Conservation (phyloP, 1,284 basidiomycete species). For the Tilletia horrida region DNA sequence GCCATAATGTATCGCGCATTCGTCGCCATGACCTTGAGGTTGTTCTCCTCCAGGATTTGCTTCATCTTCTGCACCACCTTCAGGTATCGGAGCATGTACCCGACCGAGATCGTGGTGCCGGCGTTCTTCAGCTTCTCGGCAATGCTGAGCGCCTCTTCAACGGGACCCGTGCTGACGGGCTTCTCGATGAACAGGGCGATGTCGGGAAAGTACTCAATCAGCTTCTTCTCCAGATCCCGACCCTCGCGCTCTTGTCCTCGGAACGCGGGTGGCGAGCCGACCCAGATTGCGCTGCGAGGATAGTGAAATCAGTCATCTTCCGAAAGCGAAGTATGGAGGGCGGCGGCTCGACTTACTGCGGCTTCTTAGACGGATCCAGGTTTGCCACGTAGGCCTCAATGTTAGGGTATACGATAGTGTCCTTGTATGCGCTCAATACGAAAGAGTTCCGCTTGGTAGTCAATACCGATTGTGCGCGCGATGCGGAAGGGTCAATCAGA, state of each 20-base stretch:
- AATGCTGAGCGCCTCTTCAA: conserved; percentile 57
- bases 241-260: conserved; percentile 61
- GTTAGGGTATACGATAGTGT: conserved; percentile 81
- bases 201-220: conserved; percentile 74
- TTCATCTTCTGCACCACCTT: conserved; percentile 94
- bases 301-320: not conserved
- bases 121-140: conserved; percentile 45
- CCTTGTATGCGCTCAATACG: conserved; percentile 86
- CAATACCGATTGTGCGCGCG: conserved; percentile 76
- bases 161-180: conserved; percentile 80
- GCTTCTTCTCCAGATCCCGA: conserved; percentile 82
- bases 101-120: conserved; percentile 78
- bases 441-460: conserved; percentile 88
- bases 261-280: conserved; percentile 91
- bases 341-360: conserved; percentile 50
- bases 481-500: conserved; percentile 82
- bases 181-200: conserved; percentile 89
- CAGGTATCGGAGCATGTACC: conserved; percentile 62
- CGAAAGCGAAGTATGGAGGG: not conserved
- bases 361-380: conserved; percentile 60
- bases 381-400: conserved; percentile 78
- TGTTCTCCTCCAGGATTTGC: conserved; percentile 81
- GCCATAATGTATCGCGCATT: conserved; percentile 93
- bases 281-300: conserved; percentile 67
- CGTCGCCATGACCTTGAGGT: conserved; percentile 94